Evolutionary conservation across 116 monocot species (phyloP), one percentile per base, ranked within the genome.

Genomic region (Trichopus zeylanicus): DNA sequence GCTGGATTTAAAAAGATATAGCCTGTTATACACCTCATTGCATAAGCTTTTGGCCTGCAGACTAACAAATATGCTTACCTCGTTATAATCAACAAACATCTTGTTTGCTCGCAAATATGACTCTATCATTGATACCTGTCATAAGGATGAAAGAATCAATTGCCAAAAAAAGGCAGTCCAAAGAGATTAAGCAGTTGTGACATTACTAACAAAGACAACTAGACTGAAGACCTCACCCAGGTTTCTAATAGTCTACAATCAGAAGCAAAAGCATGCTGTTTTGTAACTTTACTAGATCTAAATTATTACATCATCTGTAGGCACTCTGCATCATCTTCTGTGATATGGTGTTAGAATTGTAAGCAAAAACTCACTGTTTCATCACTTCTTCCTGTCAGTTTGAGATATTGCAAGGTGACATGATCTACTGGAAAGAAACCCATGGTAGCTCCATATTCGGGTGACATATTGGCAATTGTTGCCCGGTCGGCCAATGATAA

Each of bases 401-500:
- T 86, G 31, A 94, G 74, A 70, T 94, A 89, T 42, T 86, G 75
- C 10, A 94, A 21, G 15, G 88, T 93, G 26, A 82, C 75, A 48
- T 82, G 79, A 68, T 93, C 93, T 12, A 93, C 93, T 70, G 94
- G 94, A 62, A 94, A 94, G 81, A 94, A 94, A 46, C 94, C 93
- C 89, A 94, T 89, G 30, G 89, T 94, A 51, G 94, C 94, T 62
- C 94, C 94, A 78, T 94, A 94, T 59, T 94, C 89, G 56, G 94
- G 94, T 57, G 94, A 83, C 94, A 94, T 89, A 64, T 94, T 89
- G 30, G 94, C 83, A 53, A 89, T 89, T 4, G 94, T 94, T 57
- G 94, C 94, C 57, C 89, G 63, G 33, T 89, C 89, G 65, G 89
- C 89, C 55, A 94, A 34, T 31, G 89, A 89, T 31, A 94, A 55